Conservation (phyloP, 768 basidiomycete species). For the Phaeotremella fagi region DNA sequence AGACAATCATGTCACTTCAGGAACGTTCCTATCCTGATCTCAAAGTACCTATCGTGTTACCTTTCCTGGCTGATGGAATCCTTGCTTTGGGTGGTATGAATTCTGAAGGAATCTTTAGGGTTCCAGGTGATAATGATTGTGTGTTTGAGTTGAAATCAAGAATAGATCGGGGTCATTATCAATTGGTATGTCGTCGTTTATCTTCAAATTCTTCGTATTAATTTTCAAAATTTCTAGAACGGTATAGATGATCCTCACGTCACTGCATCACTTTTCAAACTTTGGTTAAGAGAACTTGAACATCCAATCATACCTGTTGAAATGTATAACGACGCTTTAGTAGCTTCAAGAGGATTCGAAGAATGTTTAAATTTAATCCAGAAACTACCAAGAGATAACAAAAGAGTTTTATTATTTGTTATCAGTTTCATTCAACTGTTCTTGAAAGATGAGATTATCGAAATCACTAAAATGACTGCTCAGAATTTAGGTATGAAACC, state of each 20-base stretch:
- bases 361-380: conserved; percentile 70
- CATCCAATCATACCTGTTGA: conserved; percentile 89
- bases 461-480: conserved; percentile 68
- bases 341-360: conserved; percentile 58
- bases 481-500: conserved; percentile 60
- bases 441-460: conserved; percentile 68
- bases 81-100: conserved; percentile 79
- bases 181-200: conserved; percentile 56
- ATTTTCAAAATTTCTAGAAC: conserved; percentile 17
- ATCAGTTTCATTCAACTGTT: conserved; percentile 89
- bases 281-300: conserved; percentile 86
- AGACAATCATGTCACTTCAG: conserved; percentile 76
- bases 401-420: conserved; percentile 78
- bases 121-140: conserved; percentile 83
- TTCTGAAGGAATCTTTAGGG: conserved; percentile 85
- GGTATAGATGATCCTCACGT: conserved; percentile 85
- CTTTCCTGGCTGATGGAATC: conserved; percentile 88
- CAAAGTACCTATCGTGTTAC: conserved; percentile 85
- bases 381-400: conserved; percentile 76
- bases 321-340: conserved; percentile 85
- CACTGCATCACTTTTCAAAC: conserved; percentile 80
- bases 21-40: conserved; percentile 77
- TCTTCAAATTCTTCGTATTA: not conserved
- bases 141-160: conserved; percentile 83
- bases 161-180: conserved; percentile 87